These are phyloP conservation scores for Colletotrichum sp. DNA, from an alignment of 2,329 filamentous ascomycete species.

Conservation along the genomic window DNA sequence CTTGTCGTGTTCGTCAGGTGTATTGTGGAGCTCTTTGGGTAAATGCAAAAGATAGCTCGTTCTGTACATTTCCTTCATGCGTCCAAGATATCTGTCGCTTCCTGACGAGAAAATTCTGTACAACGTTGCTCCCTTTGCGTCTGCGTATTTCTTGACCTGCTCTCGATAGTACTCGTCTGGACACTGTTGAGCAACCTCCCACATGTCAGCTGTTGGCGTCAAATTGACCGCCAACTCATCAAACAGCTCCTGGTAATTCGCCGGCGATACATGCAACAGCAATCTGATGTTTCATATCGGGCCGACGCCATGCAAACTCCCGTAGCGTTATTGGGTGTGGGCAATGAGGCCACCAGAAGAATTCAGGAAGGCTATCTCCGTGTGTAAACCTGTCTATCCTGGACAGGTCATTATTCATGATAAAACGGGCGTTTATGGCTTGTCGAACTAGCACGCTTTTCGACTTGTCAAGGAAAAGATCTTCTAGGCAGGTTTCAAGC, in stretches of 20 bases:
- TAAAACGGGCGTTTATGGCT: conserved; percentile 31
- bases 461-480: not conserved
- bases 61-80: not conserved
- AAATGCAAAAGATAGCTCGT: not conserved
- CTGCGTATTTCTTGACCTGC: not conserved
- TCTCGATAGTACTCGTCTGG: not conserved
- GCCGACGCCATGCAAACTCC: not conserved
- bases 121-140: not conserved
- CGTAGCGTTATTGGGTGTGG: not conserved
- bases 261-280: not conserved
- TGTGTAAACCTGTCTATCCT: not conserved
- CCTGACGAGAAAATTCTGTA: not conserved
- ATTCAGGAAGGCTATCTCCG: not conserved
- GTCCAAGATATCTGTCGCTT: not conserved
- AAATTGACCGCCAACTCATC: not conserved
- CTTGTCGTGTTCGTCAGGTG: not conserved
- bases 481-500: not conserved
- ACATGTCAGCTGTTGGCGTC: not conserved
- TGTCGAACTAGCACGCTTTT: not conserved
- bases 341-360: not conserved
- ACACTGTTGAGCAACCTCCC: not conserved
- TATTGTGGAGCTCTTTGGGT: not conserved
- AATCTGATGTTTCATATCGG: not conserved
- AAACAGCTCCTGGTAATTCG: not conserved
- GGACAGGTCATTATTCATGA: conserved; percentile 35